phyloP scores from a whole-genome alignment of 169 alveolate species.

The Plasmodium vinckei region DNA sequence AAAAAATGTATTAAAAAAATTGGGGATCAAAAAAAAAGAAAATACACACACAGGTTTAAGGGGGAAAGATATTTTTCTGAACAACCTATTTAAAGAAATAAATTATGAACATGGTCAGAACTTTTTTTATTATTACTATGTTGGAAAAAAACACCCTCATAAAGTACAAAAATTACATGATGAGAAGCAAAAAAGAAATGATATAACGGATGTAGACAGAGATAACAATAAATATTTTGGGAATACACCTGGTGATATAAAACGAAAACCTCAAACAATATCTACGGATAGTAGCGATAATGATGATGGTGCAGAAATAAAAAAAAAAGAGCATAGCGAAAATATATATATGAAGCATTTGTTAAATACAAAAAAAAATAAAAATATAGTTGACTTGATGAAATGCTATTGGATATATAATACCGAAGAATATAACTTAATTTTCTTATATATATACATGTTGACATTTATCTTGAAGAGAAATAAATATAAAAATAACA shows the following conservation, averaged over 20 bases:
- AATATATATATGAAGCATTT: not conserved
- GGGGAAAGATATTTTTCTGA: conserved; percentile 3
- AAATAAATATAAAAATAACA: conserved; percentile 11
- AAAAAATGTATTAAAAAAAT: not conserved
- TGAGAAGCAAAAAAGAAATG: too few species aligned
- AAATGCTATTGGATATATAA: conserved; percentile 16
- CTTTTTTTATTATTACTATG: conserved; percentile 18
- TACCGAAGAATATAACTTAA: conserved; percentile 29
- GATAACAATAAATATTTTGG: too few species aligned
- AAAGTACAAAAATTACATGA: too few species aligned
- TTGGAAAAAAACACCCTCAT: not conserved
- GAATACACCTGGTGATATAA: too few species aligned
- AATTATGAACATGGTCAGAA: not conserved
- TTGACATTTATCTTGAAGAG: conserved; percentile 15
- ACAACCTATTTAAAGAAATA: not conserved
- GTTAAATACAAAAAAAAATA: not conserved
- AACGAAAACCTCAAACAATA: too few species aligned
- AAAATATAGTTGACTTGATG: not conserved
- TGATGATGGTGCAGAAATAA: not conserved
- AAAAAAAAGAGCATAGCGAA: not conserved
- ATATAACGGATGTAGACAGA: too few species aligned
- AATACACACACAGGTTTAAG: not conserved
- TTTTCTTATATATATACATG: conserved; percentile 42
- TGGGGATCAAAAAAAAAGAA: not conserved
- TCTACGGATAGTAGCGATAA: not conserved